phyloP scores from a whole-genome alignment of 495 filamentous ascomycete genomes.

The Tuber aestivum region DNA sequence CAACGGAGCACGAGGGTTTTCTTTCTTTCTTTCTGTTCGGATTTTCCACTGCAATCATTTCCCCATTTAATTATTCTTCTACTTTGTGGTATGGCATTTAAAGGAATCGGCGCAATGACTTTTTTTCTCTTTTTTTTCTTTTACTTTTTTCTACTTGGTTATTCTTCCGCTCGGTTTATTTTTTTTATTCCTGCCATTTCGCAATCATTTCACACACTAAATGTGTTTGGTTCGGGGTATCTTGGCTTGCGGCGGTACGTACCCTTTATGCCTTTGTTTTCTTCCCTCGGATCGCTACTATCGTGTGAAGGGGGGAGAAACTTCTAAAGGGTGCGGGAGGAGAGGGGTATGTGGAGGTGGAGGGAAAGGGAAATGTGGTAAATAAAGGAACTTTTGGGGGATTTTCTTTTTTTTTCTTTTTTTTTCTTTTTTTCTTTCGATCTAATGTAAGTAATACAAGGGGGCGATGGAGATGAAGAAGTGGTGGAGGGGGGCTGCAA shows the following conservation, averaged over 20 bases:
- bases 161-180: not conserved
- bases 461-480: not conserved
- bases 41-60: not conserved
- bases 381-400: not conserved
- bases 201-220: not conserved
- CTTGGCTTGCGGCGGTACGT: not conserved
- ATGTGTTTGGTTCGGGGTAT: not conserved
- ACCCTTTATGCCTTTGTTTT: not conserved
- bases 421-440: not conserved
- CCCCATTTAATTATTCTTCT: not conserved
- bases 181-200: not conserved
- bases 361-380: not conserved
- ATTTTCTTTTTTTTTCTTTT: not conserved
- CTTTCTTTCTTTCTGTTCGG: not conserved
- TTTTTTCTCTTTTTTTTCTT: too few relatives aligned
- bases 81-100: not conserved
- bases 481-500: not conserved
- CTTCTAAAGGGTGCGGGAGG: not conserved
- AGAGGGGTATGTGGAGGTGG: not conserved
- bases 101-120: not conserved
- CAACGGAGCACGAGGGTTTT: not conserved
- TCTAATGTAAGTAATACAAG: not conserved
- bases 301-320: not conserved
- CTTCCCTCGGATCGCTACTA: not conserved
- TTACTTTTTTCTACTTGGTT: not conserved